Percentiles rank a stretch among this genome's conserved stretches.
Conservation (phyloP, 129 eudicot genomes). For the Helianthus annuus region HanXRQr2.0-SUNRISE NC_035444.2:62838265-62838764, state of each 20-base stretch:
- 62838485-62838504: conserved; percentile 36
- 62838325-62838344: too few species aligned
- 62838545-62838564: conserved; percentile 66
- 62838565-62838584: conserved; percentile 57
- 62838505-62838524: conserved; percentile 77
- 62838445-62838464: too few species aligned
- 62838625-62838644: background rate
- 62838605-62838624: background rate
- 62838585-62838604: background rate
- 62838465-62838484: background rate
- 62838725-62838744: conserved; percentile 48
- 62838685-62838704: conserved; percentile 73
- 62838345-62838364: too few species aligned
- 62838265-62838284: too few species aligned
- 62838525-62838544: conserved; percentile 80
- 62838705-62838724: conserved; percentile 75
- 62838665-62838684: conserved; percentile 14
- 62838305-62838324: too few species aligned
- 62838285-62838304: too few species aligned
- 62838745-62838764: background rate
- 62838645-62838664: background rate
- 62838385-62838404: too few species aligned
- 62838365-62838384: too few species aligned
- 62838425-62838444: background rate
- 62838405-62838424: background rate